Evolutionary conservation across 192 early-diverging fungal species (phyloP), one percentile per base, ranked within the genome.

Genomic region (Backusella circina): DNA sequence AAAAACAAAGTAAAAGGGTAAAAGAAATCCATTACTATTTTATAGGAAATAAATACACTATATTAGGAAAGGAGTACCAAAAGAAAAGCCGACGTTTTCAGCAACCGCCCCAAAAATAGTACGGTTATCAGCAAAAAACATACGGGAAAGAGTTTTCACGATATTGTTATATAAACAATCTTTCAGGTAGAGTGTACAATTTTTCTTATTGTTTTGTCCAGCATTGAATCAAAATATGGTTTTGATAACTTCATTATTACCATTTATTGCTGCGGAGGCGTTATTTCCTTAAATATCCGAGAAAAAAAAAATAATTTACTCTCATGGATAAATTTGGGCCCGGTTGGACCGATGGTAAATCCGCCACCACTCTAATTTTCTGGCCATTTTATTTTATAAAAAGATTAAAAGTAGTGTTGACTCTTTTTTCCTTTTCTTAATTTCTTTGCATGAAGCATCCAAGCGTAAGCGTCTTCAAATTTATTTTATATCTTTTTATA

Each of bases 221-320:
- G 23, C 10, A 21, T 57, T 57, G 10, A 61, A 26, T 28, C 54
- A 61, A 3, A 61, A 12, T 28, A 28, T 61, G 54, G 23, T 26
- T 2, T n/a, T 12, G 10, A 61, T 61, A 61, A 61, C 54, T 12
- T 12, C 13, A 61, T 28, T 28, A 61, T 12, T 61, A 7, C 26
- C 23, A 28, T 13, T 61, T 28, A 12, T 13, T 28, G 54, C 9
- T 61, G 54, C 23, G 54, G 54, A 28, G 23, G 54, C 26, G 23
- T 61, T 61, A 61, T 61, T 61, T 61, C 54, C 54, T 61, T 61
- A 61, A 61, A 61, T 61, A 61, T 70, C 69, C 69, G 41, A 70
- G 54, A 61, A 7, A 47, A 47, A 47, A 47, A 47, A 32, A 0
- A 32, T 21, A 68, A 68, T 23, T 36, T n/a, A 68, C 33, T 13